A percentile compares a stretch with the other conserved stretches of the same genome.
These are phyloP conservation scores for Lachancea quebecensis DNA, from an alignment of 805 yeast species.

Conservation along the genomic window DNA sequence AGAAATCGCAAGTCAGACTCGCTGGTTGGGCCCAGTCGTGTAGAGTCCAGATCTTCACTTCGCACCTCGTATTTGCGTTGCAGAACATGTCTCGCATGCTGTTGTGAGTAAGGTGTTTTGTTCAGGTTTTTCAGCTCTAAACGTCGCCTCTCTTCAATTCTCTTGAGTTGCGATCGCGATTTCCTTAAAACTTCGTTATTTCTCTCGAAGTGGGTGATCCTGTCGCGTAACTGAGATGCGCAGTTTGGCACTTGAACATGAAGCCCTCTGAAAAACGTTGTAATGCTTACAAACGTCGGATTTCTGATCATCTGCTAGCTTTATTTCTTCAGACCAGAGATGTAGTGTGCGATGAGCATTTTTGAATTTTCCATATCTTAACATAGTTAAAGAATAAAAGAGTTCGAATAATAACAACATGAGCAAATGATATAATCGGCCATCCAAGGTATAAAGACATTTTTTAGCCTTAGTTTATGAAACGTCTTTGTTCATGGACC, in stretches of 20 bases:
- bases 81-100: slow-evolving; percentile 23
- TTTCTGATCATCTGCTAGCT: background rate
- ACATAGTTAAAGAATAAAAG: no score
- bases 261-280: background rate
- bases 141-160: slow-evolving; percentile 13
- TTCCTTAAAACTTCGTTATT: slow-evolving; percentile 9
- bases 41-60: slow-evolving; percentile 18
- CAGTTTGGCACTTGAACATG: background rate
- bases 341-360: no score
- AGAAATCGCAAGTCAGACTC: slow-evolving; percentile 31
- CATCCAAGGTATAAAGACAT: no score
- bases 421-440: no score
- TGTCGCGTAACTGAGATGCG: slow-evolving; percentile 7
- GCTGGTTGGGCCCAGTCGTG: slow-evolving; percentile 33
- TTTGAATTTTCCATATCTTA: no score
- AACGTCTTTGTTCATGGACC: background rate
- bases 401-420: no score
- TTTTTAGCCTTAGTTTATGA: no score
- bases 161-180: slow-evolving; percentile 17
- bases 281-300: no score
- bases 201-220: slow-evolving; percentile 5
- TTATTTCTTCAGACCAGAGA: background rate
- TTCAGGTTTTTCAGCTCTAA: slow-evolving; percentile 15
- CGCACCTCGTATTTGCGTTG: slow-evolving; percentile 13
- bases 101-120: slow-evolving; percentile 25